Evolutionary conservation across 768 basidiomycete genomes (phyloP), one percentile per base, ranked within the genome.

Genomic region (Hericium alpestre): DNA sequence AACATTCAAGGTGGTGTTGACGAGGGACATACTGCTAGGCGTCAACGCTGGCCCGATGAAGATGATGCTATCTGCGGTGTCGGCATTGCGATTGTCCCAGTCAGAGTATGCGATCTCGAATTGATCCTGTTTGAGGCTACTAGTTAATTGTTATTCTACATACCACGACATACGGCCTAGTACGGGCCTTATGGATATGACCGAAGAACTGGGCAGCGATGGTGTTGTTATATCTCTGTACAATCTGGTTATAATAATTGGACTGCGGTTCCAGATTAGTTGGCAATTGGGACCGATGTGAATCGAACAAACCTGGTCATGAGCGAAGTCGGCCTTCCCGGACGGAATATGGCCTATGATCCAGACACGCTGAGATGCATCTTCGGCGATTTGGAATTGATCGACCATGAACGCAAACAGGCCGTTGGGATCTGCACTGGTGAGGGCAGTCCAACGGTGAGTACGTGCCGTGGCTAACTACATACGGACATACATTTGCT

Each of bases 171-270:
- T 13, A n/a, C n/a, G n/a, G 12, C 22, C 13, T 9, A n/a, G 16
- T 18, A 59, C 69, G 56, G 52, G 75, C 76, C 55, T 72, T 63
- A 59, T 81, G 81, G 15, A 73, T 81, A 59, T 85, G 83, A 3
- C 83, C 83, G 62, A 78, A 84, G 65, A 85, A 83, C 57, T 80
- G 79, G 1, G 70, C 81, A 4, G 80, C 79, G 55, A 84, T 81
- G 6, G 78, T 81, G 56, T 77, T 72, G 57, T 74, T 74, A 64
- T 83, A 86, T 5, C 83, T 73, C 58, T 81, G 78, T 37, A 84
- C 68, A 56, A 84, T 72, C 65, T 86, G 82, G 63, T 82, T 72
- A 51, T 80, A 83, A 64, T 82, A 83, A 59, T 82, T 80, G 1
- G 82, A 82, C 78, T 83, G 60, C 32, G 27, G 32, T 16, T 53